Evolutionary conservation across 2,329 filamentous ascomycete species (phyloP), one percentile per base, ranked within the genome.

Genomic region (Zasmidium angulare): DNA sequence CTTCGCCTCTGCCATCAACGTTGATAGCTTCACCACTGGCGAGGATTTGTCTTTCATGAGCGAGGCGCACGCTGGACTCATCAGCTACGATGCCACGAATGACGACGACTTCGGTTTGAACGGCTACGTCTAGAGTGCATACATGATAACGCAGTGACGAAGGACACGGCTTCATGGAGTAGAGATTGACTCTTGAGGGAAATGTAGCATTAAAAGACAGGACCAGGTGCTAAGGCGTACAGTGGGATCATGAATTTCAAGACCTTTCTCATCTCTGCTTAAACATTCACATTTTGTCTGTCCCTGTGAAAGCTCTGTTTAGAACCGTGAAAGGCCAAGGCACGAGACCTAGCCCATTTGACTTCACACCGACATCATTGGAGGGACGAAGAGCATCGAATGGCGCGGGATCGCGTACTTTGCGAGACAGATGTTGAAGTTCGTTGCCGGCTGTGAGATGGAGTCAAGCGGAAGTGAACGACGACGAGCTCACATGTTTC

Each of bases 1-100:
- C n/a, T 59, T 63, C 55, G 31, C 50, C 14, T 43, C 48, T 24
- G 47, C 47, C 10, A 24, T n/a, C n/a, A n/a, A n/a, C n/a, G n/a
- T 53, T 1, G 47, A 48, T 19, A 23, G 21, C 36, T 21, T 55
- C 22, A 53, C 49, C 10, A 50, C 43, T 22, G 43, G 6, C 46
- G 46, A 54, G 12, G 46, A 54, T 21, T 36, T 46, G 6, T 57
- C 49, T 10, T 57, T 57, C 23, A 47, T 26, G 1, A 23, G n/a
- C 17, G 43, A 55, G n/a, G n/a, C 43, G 17, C 23, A 29, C 26
- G 50, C 36, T 17, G 36, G 36, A 3, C 36, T 43, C 6, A 43
- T 56, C 21, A 22, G 26, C 54, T 51, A 56, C 36, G 47, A 43
- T 29, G 26, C 19, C 26, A 14, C 20, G 22, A 22, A 14, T 11